Evolutionary conservation across 148 eudicot species (phyloP), one percentile per base, ranked within the genome.

Genomic region (Fagopyrum homotropicum): DNA sequence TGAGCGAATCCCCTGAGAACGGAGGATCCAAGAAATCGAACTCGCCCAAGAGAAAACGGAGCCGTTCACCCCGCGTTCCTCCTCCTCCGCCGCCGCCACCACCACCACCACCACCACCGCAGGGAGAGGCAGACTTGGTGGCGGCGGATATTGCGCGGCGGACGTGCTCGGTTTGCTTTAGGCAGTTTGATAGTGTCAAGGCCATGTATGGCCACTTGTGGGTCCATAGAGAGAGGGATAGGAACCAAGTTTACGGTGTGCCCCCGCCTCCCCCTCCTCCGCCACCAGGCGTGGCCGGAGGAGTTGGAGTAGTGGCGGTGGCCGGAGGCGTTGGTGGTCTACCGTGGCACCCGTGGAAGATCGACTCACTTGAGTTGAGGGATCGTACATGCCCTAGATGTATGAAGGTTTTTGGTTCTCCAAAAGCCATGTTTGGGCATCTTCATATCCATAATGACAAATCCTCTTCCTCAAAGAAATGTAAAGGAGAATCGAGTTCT

Each of bases 381-480:
- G 66, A 60, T 19, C 22, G 66, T 7, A 60, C 66, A 2, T 60
- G 66, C 35, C 66, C 66, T 26, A 60, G 66, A 15, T 60, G 66
- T 19, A 17, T 3, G 15, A 60, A 26, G 66, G 66, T 60, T 10
- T 60, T 60, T 19, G 29, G 35, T 10, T 60, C 66, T 2, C 66
- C 66, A 15, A 60, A 60, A 15, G 66, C 66, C 35, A 60, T 60
- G 66, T 60, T n/a, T 15, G 66, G 66, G 66, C 66, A 60, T 60
- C 35, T 60, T 4, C 66, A 60, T 15, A 19, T 60, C 17, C 66
- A 60, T 15, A 9, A 60, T 8, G 40, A 35, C 40, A 35, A 35
- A 35, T 35, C 40, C 40, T 35, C 40, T 35, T 35, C 40, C 40
- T 35, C 40, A 0, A 35, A 35, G 40, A 35, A 35, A 35, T 35